Base-by-base conservation (phyloP, 305 asterid genomes). In the Petunia hybrid region DNA sequence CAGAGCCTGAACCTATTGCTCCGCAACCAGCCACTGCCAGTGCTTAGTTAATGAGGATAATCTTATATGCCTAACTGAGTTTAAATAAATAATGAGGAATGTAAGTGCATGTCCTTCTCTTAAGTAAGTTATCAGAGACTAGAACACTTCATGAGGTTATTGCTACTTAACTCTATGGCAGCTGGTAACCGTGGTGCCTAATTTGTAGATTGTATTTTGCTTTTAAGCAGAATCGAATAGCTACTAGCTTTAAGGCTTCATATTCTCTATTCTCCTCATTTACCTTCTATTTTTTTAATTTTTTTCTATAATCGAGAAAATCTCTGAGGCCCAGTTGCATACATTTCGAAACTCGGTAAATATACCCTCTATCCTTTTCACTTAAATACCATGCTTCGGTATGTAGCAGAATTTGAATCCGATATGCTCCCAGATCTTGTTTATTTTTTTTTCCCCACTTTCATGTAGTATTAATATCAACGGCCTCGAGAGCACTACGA, bases 1-100 rank as follows among this genome's bases (percentile, higher is more conserved):
- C 92, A 5, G 91, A 86, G 83, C 94, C 93, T 2, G 89, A 84
- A 76, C 41, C 56, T 42, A 80, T 87, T 48, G 81, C 81, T 73
- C 73, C 88, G 53, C 31, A 22, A 22, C 86, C 90, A n/a, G 89
- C 81, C 70, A 67, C 68, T 43, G 53, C 74, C 51, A 38, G 39
- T 51, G 64, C 8, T 74, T 74, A 53, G 55, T 35, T 22, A 22
- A 22, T 22, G 31, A 74, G 48, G 2, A 13, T 14, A 51, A 36
- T 36, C 78, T 36, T 74, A 14, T 53, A 53, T 74, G 78, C 64
- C 64, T 14, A 73, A 51, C 78, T 51, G 55, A 74, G 64, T 74
- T 51, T 3, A 35, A 51, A 74, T 36, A 51, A 74, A 53, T 74
- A 36, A 36, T 7, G 78, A 53, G 78, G 48, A 53, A 74, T 74